Base-by-base conservation (phyloP, 331 rosid genomes). In the Malus hybrid region DNA sequence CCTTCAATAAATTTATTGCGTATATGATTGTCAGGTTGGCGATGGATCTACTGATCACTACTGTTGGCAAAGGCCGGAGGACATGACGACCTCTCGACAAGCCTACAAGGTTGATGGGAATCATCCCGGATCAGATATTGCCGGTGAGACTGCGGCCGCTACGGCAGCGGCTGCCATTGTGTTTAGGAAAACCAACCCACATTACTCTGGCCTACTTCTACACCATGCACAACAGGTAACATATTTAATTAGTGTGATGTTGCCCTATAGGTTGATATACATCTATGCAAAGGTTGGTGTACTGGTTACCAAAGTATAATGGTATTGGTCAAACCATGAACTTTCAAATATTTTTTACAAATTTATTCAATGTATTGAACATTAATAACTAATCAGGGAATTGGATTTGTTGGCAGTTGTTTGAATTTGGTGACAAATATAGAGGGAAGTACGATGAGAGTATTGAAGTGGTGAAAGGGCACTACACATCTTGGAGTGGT, bases 11-110 rank as follows among this genome's bases (percentile, higher is more conserved):
- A 5, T 22, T n/a, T 11, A 20, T 4, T 30, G 22, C 16, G 46
- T 63, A 3, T 63, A 8, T 63, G 6, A 42, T 68, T 65, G 19
- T 39, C 63, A 90, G 98, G 98, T 93, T 65, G 98, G 98, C 7
- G 96, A 93, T 5, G 98, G 96, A 2, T 69, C 64, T n/a, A 87
- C 93, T 0, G 98, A 91, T 70, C 98, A 93, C 85, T 93, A 89
- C 65, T 93, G 98, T 68, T 93, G 98, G 98, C 97, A 93, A 77
- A 83, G 98, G 66, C 89, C 98, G 19, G 96, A 93, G 75, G 98
- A 93, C 63, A 93, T 90, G 97, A 88, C 92, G 0, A 93, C 98
- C 0, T 88, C 98, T 0, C 90, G 98, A 5, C 88, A 72, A 58
- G 93, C 97, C 46, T 91, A 82, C 66, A 89, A 82, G 82, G 70